phyloP scores from a whole-genome alignment of 768 basidiomycete genomes.

The Psilocybe subaeruginosa region DNA sequence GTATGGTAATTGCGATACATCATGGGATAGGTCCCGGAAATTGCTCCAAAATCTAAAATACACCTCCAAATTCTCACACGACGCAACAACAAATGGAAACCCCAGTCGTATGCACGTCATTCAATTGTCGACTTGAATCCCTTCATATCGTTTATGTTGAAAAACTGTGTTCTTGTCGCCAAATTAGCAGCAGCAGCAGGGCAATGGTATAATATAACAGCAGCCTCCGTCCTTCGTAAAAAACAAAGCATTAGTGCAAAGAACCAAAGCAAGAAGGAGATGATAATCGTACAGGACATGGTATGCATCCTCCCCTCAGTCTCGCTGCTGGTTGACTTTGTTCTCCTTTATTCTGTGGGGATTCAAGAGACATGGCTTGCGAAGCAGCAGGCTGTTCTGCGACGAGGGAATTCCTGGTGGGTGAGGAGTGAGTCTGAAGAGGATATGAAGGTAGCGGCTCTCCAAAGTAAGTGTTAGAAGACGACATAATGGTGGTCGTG shows the following conservation, averaged over 20 bases:
- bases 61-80: neutral
- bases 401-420: neutral
- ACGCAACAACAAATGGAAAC: neutral
- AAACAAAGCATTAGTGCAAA: neutral
- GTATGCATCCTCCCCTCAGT: slow-evolving; percentile 31
- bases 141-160: neutral
- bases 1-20: too few relatives aligned
- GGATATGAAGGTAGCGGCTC: slow-evolving; percentile 12
- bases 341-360: slow-evolving; percentile 12
- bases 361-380: slow-evolving; percentile 14
- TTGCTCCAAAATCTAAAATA: neutral
- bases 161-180: neutral
- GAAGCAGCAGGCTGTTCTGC: slow-evolving; percentile 19
- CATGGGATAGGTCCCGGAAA: neutral
- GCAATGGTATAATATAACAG: slow-evolving; percentile 39
- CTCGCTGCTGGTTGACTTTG: slow-evolving; percentile 18
- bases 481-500: slow-evolving; percentile 12
- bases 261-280: neutral
- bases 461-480: slow-evolving; percentile 1
- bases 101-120: neutral
- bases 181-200: slow-evolving; percentile 27
- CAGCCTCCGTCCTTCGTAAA: slow-evolving; percentile 32
- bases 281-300: slow-evolving; percentile 24
- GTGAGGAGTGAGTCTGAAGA: slow-evolving; percentile 8
- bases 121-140: neutral